These are phyloP conservation scores for Chimonanthus praecox DNA, from an alignment of 164 flowering plant genomes.

Conservation along the genomic window DNA sequence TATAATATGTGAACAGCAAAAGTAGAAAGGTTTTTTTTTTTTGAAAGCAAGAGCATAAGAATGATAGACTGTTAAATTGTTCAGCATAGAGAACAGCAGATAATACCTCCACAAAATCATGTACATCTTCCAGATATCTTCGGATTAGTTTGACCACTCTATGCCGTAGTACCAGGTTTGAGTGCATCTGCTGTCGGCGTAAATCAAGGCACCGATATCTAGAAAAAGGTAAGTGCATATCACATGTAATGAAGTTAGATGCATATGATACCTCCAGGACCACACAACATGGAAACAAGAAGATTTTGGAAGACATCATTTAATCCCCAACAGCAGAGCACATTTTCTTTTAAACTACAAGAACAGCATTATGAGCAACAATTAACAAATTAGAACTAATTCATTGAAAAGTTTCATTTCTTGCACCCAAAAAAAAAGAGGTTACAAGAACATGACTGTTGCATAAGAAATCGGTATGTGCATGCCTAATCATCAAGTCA, in stretches of 20 bases:
- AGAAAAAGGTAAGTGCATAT: slow-evolving; percentile 5
- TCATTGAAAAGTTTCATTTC: no score
- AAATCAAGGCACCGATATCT: slow-evolving; percentile 87
- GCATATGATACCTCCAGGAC: no score
- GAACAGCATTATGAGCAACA: not conserved
- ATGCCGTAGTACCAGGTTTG: slow-evolving; percentile 69
- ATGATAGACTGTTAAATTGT: not conserved
- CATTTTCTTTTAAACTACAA: not conserved
- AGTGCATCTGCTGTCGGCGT: slow-evolving; percentile 72
- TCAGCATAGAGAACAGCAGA: not conserved
- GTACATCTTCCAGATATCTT: slow-evolving; percentile 72
- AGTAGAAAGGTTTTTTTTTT: not conserved
- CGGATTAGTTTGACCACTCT: slow-evolving; percentile 78
- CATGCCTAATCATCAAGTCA: no score
- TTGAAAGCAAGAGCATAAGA: not conserved
- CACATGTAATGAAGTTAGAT: not conserved
- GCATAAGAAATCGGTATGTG: no score
- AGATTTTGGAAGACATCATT: not conserved
- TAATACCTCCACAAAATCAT: slow-evolving; percentile 86
- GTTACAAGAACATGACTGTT: no score
- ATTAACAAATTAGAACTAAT: not conserved
- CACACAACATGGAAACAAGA: not conserved
- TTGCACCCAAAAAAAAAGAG: no score
- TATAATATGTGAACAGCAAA: not conserved
- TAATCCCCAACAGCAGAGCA: not conserved